Percentiles rank a stretch among this genome's conserved stretches.
phyloP scores from a whole-genome alignment of 2,329 filamentous ascomycete species.

The Trichoderma asperellum region DNA sequence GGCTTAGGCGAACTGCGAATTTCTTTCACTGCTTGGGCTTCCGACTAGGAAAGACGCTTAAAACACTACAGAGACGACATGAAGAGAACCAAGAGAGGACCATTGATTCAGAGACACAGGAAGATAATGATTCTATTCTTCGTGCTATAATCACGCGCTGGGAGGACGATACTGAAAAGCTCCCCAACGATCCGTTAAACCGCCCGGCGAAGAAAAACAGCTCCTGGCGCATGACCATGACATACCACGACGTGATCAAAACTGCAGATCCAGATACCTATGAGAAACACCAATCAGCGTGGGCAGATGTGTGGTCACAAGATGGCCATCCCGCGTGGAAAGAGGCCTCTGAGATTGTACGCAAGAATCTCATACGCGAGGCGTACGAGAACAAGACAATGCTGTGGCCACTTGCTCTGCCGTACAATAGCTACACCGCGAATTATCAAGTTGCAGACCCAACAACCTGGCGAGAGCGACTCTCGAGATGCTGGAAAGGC shows the following conservation, averaged over 20 bases:
- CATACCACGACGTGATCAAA: slow-evolving; percentile 39
- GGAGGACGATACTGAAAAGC: slow-evolving; percentile 30
- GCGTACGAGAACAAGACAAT: slow-evolving; percentile 48
- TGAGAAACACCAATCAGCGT: slow-evolving; percentile 3
- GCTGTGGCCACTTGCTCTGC: slow-evolving; percentile 45
- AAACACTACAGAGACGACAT: slow-evolving; percentile 27
- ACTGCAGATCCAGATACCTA: slow-evolving; percentile 39
- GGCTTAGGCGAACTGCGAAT: slow-evolving; percentile 21
- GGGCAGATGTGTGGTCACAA: slow-evolving; percentile 9
- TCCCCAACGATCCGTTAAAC: slow-evolving; percentile 31
- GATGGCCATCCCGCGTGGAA: neutral
- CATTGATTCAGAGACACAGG: slow-evolving; percentile 1
- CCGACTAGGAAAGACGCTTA: slow-evolving; percentile 45
- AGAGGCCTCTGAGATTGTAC: slow-evolving; percentile 36
- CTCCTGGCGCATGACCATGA: slow-evolving; percentile 30
- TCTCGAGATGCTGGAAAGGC: neutral
- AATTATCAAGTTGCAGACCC: slow-evolving; percentile 16
- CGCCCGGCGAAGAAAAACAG: slow-evolving; percentile 24
- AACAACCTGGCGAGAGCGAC: neutral
- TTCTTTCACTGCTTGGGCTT: slow-evolving; percentile 42
- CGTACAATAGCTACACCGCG: slow-evolving; percentile 16
- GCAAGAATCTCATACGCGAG: slow-evolving; percentile 50
- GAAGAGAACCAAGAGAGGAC: slow-evolving; percentile 11
- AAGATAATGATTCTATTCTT: slow-evolving; percentile 30
- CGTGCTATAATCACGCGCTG: slow-evolving; percentile 28